phyloP scores from a whole-genome alignment of 345 rosid genomes.

The Turnera subulata region DNA sequence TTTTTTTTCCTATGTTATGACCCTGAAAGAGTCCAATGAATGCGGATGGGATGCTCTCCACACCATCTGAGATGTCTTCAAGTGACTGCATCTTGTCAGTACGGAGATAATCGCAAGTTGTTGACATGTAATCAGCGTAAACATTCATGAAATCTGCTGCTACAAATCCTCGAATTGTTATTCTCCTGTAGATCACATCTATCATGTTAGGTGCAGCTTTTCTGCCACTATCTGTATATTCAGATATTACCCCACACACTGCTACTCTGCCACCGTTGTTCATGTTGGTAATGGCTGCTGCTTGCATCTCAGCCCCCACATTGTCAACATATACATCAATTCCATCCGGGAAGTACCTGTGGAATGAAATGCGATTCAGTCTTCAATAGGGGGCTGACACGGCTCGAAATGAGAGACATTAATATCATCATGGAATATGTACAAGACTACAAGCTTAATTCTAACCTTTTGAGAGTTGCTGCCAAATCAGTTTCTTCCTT shows the following conservation, averaged over 20 bases:
- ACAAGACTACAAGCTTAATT: background rate
- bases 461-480: slow-evolving; percentile 36
- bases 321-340: slow-evolving; percentile 66
- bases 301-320: slow-evolving; percentile 51
- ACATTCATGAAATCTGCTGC: slow-evolving; percentile 27
- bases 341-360: slow-evolving; percentile 51
- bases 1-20: slow-evolving; percentile 34
- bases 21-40: slow-evolving; percentile 38
- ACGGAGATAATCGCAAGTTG: slow-evolving; percentile 32
- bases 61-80: slow-evolving; percentile 47
- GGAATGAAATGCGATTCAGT: background rate
- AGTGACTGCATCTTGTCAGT: slow-evolving; percentile 22
- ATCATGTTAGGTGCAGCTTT: slow-evolving; percentile 42
- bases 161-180: slow-evolving; percentile 47
- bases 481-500: slow-evolving; percentile 40
- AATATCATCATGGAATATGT: background rate
- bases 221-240: slow-evolving; percentile 27
- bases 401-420: no score
- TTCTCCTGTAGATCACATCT: slow-evolving; percentile 44
- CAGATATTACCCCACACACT: slow-evolving; percentile 48
- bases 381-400: no score
- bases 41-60: slow-evolving; percentile 49
- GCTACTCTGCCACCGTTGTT: slow-evolving; percentile 44
- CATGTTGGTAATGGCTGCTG: slow-evolving; percentile 47
- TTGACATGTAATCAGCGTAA: slow-evolving; percentile 36